These are phyloP conservation scores for Cnidoscolus chayamansa DNA, from an alignment of 441 rosid genomes.

Conservation along the genomic window DNA sequence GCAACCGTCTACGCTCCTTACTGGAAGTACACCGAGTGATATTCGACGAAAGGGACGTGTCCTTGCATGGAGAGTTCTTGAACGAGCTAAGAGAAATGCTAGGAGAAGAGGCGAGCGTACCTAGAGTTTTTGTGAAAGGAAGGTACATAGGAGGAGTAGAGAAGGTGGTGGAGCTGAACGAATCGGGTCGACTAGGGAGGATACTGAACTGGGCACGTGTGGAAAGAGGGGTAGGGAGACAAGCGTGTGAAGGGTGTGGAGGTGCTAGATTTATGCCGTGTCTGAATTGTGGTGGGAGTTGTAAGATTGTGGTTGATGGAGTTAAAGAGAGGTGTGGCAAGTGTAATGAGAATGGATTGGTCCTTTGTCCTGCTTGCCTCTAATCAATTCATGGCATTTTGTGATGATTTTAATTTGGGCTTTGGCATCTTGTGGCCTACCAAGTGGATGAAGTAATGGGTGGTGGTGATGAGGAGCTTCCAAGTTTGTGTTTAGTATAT, in stretches of 20 bases:
- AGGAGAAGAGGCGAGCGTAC: conserved; percentile 52
- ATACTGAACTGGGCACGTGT: conserved; percentile 54
- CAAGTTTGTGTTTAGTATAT: background rate
- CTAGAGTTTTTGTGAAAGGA: conserved; percentile 78
- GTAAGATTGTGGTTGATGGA: conserved; percentile 57
- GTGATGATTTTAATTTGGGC: background rate
- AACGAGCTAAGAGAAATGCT: conserved; percentile 57
- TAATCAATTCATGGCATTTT: background rate
- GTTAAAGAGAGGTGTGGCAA: conserved; percentile 51
- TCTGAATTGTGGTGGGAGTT: conserved; percentile 76
- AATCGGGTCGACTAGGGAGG: conserved; percentile 58
- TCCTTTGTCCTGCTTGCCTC: conserved; percentile 63
- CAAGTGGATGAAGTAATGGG: background rate
- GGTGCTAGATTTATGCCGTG: conserved; percentile 83
- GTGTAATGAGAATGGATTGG: conserved; percentile 85
- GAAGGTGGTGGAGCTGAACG: conserved; percentile 59
- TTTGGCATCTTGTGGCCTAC: background rate
- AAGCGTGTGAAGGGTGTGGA: conserved; percentile 75
- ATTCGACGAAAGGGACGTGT: conserved; percentile 79
- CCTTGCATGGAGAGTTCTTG: conserved; percentile 62
- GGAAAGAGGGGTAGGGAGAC: conserved; percentile 61
- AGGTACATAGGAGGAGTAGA: conserved; percentile 76
- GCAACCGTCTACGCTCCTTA: conserved; percentile 43
- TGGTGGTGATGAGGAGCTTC: background rate
- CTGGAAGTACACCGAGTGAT: conserved; percentile 61